Evolutionary conservation across 106 monocot species (phyloP).

Genomic region (Dendrobium huoshanense): DNA sequence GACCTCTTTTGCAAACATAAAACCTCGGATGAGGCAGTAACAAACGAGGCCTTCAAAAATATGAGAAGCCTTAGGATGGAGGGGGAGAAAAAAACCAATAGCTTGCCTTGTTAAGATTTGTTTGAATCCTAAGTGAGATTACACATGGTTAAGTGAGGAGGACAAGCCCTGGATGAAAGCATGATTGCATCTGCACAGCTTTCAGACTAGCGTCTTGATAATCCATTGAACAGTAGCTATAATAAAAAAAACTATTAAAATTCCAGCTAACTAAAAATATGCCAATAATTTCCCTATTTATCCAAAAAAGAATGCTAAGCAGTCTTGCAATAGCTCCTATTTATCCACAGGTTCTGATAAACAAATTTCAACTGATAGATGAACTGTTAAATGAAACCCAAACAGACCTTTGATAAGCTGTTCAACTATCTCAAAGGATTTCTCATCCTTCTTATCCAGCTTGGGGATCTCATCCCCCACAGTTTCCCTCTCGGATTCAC

Average conservation of each 20-base stretch:
- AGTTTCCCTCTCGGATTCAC: conserved; percentile 13
- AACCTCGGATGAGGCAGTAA: too few relatives aligned
- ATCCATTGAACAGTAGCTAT: too few relatives aligned
- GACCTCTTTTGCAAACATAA: too few relatives aligned
- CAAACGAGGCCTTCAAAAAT: neutral
- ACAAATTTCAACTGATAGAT: neutral
- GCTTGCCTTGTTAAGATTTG: too few relatives aligned
- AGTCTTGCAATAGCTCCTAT: neutral
- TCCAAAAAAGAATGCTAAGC: neutral
- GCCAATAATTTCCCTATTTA: neutral
- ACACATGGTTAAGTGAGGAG: too few relatives aligned
- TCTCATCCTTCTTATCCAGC: conserved; percentile 28
- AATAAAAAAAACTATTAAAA: neutral
- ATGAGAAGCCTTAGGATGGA: neutral
- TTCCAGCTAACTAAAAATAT: neutral
- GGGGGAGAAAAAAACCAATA: too few relatives aligned
- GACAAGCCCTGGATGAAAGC: too few relatives aligned
- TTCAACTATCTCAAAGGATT: conserved; percentile 45
- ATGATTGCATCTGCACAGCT: too few relatives aligned
- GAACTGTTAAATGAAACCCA: neutral
- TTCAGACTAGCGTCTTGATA: too few relatives aligned
- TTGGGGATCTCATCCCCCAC: conserved; percentile 18
- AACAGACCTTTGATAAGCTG: conserved; percentile 56
- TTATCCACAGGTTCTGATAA: neutral
- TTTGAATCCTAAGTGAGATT: too few relatives aligned